Base-by-base conservation (phyloP, 441 rosid species). In the Theobroma grandiflorum region DNA sequence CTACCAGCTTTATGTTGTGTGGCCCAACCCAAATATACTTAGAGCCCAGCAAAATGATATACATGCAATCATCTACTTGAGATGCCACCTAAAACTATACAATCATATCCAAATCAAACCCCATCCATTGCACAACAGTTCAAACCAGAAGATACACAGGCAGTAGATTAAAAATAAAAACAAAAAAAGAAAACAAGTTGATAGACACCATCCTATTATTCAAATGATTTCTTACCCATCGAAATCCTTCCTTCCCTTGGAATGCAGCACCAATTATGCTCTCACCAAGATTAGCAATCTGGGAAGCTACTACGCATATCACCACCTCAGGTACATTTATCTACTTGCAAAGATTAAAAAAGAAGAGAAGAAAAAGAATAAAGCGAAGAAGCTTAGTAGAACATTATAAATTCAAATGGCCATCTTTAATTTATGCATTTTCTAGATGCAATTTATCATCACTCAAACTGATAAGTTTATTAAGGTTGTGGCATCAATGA, bases 251-350 rank as follows among this genome's bases (percentile, higher is more conserved):
- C 83, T 93, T 95, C 76, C 92, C 98, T 85, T 96, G 99, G 76
- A 92, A 81, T 20, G 82, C 80, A 72, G 98, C 97, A 79, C 99
- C 98, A 61, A 96, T 95, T 78, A 92, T 82, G 88, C 98, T 96
- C 86, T 96, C 98, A 31, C 98, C 98, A 83, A 93, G 70, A 84
- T 96, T 96, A 72, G 97, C 98, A 75, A 95, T 96, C 86, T 93
- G 98, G 78, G 98, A 94, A 77, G 99, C 97, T 75, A 91, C 81
- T 83, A 95, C 91, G 63, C 98, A 96, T 81, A 93, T 87, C 57
- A 88, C 82, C 78, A 90, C 96, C 88, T 90, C 95, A 61, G 90
- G 66, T 65, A 86, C 88, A 83, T 84, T 84, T 82, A 92, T 90
- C 98, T 95, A 92, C 83, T 70, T 57, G 45, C 35, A 38, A 66